Conservation (phyloP, 345 rosid genomes). For the Salix purpurea region DNA sequence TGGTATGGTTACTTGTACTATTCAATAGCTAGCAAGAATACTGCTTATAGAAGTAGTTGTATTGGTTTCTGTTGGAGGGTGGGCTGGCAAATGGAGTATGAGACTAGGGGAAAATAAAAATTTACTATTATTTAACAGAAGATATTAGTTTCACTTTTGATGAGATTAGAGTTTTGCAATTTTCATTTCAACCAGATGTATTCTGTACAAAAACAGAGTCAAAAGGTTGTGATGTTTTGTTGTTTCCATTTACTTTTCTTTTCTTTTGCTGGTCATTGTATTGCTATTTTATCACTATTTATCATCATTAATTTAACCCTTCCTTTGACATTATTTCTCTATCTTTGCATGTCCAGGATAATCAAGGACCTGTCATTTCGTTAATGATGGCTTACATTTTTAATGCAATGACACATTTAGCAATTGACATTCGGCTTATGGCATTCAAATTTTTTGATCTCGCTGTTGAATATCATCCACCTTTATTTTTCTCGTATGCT, state of each 20-base stretch:
- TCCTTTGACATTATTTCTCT: constrained; percentile 25
- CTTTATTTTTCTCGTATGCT: constrained; percentile 57
- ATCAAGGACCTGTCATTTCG: constrained; percentile 62
- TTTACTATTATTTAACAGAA: neutral
- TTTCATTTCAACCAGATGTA: neutral
- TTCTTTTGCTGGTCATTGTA: neutral
- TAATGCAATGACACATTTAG: constrained; percentile 69
- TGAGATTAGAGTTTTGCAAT: neutral
- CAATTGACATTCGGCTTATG: constrained; percentile 78
- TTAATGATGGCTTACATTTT: constrained; percentile 78
- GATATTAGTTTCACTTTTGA: neutral
- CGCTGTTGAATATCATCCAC: constrained; percentile 59
- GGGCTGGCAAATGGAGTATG: neutral
- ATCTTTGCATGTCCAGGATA: constrained; percentile 50
- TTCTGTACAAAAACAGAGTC: neutral
- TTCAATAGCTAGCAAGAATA: neutral
- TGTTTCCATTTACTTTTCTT: neutral
- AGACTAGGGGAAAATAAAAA: neutral
- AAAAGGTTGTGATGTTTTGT: neutral
- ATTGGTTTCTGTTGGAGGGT: neutral
- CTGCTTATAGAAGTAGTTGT: neutral
- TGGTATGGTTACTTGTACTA: neutral
- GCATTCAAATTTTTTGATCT: constrained; percentile 80
- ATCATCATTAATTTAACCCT: neutral
- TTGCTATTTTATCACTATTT: constrained; percentile 8